Percentiles rank a stretch among this genome's conserved stretches.
Evolutionary conservation across 2,329 filamentous ascomycete species (phyloP).

Genomic region (Microdochium bolleyi): DNA sequence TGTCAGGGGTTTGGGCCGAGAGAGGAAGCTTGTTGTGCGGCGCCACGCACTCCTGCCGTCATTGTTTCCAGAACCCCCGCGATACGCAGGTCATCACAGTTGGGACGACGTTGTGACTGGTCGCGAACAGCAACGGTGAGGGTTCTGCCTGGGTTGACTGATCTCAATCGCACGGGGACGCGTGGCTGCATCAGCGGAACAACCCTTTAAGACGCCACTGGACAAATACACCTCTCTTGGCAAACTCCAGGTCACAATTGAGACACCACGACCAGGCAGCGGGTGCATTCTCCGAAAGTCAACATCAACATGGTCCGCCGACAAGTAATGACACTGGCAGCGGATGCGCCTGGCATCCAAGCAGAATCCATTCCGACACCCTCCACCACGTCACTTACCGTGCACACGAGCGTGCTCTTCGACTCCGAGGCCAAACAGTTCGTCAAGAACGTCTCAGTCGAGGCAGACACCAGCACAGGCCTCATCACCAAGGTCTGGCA

Average conservation of each 20-base stretch:
- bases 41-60: not conserved
- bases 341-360: not conserved
- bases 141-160: too few species aligned
- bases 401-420: not conserved
- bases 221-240: too few species aligned
- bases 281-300: too few species aligned
- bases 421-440: not conserved
- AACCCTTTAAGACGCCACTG: too few species aligned
- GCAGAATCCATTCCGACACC: not conserved
- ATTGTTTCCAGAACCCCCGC: not conserved
- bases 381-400: not conserved
- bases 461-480: not conserved
- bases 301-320: not conserved
- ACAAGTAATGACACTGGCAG: not conserved
- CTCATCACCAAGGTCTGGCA: not conserved
- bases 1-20: not conserved
- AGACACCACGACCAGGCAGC: too few species aligned
- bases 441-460: not conserved
- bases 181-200: too few species aligned
- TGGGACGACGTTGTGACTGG: too few species aligned
- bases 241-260: too few species aligned
- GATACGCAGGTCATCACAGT: too few species aligned
- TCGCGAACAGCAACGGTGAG: too few species aligned
- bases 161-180: too few species aligned
- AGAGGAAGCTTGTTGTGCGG: not conserved